These are phyloP conservation scores for Taphrina pruni DNA, from an alignment of 1,139 yeast genomes.

Conservation along the genomic window DNA sequence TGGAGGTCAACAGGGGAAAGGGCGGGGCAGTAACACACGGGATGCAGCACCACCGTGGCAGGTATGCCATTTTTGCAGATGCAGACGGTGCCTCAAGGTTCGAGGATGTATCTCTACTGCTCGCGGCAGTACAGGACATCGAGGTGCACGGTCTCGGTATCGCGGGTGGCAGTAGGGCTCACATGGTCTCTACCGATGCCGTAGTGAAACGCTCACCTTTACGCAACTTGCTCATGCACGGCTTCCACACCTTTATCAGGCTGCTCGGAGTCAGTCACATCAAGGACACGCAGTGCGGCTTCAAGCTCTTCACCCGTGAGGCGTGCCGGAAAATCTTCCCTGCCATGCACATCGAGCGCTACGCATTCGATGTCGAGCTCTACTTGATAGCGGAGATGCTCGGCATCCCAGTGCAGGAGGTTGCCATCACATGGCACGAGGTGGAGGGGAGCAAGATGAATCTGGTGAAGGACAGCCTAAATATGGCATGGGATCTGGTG, in stretches of 20 bases:
- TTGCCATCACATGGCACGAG: constrained; percentile 95
- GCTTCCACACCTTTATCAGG: constrained; percentile 82
- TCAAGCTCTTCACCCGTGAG: constrained; percentile 79
- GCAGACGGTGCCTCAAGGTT: constrained; percentile 97
- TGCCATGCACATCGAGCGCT: constrained; percentile 92
- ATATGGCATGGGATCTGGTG: constrained; percentile 94
- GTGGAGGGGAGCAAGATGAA: constrained; percentile 94
- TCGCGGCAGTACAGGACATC: constrained; percentile 55
- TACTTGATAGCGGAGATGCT: constrained; percentile 79
- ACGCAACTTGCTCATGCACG: constrained; percentile 90
- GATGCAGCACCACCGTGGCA: constrained; percentile 74
- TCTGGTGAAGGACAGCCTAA: constrained; percentile 84
- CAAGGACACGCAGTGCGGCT: constrained; percentile 96
- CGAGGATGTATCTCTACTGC: constrained; percentile 65
- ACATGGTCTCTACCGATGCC: constrained; percentile 94
- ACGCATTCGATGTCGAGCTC: constrained; percentile 97
- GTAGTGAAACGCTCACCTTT: constrained; percentile 89
- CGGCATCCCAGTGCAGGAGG: constrained; percentile 68
- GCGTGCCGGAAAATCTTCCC: constrained; percentile 77
- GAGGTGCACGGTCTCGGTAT: constrained; percentile 58
- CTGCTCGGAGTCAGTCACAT: constrained; percentile 86
- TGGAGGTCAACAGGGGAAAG: constrained; percentile 83
- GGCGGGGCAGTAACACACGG: constrained; percentile 99
- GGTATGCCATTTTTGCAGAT: constrained; percentile 83
- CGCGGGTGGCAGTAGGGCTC: constrained; percentile 93